A percentile compares a stretch with the other conserved stretches of the same genome.
phyloP scores from a whole-genome alignment of 176 grass and related monocot species.

The Neostapfia colusana region DNA sequence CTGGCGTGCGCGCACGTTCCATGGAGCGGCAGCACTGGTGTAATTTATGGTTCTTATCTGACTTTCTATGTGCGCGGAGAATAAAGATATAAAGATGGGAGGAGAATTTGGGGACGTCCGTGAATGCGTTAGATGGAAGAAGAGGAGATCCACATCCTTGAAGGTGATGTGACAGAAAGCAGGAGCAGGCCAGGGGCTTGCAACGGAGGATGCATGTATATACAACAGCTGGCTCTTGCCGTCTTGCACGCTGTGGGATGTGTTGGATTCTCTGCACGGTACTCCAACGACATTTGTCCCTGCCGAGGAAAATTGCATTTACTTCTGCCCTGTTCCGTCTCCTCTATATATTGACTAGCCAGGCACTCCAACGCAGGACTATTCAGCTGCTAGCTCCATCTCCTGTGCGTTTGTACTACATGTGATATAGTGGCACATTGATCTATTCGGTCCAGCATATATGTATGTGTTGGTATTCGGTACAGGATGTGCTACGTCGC shows the following conservation, averaged over 20 bases:
- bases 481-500: too few relatives aligned
- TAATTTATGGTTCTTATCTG: conserved; percentile 44
- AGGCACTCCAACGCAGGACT: neutral
- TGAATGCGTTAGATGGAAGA: conserved; percentile 29
- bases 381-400: neutral
- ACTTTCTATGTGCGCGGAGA: conserved; percentile 39
- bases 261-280: conserved; percentile 50
- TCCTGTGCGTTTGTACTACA: conserved; percentile 24
- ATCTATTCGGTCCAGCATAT: neutral
- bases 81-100: conserved; percentile 14
- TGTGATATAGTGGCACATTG: conserved; percentile 28
- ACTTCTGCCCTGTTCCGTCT: neutral
- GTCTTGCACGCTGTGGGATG: conserved; percentile 24
- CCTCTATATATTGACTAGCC: neutral
- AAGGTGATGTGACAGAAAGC: conserved; percentile 67
- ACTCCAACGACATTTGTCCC: conserved; percentile 29
- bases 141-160: conserved; percentile 40
- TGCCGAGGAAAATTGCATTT: conserved; percentile 36
- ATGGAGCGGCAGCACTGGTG: neutral
- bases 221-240: conserved; percentile 29
- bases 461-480: too few relatives aligned
- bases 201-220: conserved; percentile 36
- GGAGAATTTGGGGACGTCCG: neutral
- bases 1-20: neutral
- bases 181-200: conserved; percentile 7